These are phyloP conservation scores for Ceratonia siliqua DNA, from an alignment of 306 rosid genomes.

Conservation along the genomic window DNA sequence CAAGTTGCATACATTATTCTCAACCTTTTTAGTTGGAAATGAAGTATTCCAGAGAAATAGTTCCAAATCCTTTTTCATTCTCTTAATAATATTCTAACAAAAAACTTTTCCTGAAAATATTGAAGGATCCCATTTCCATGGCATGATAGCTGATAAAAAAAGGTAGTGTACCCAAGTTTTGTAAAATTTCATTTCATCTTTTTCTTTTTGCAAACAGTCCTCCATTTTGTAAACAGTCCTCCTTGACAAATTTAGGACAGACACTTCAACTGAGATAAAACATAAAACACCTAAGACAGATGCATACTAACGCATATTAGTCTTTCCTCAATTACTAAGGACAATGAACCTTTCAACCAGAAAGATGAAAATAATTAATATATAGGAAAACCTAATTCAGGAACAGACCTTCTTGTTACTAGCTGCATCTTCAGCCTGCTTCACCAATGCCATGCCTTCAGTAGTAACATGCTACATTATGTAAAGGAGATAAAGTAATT, in stretches of 20 bases:
- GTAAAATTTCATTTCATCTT: background rate
- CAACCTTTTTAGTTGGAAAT: conserved; percentile 6
- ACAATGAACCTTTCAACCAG: background rate
- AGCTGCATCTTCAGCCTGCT: conserved; percentile 95
- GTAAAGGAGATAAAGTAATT: conserved; percentile 32
- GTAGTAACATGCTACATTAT: conserved; percentile 79
- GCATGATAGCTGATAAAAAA: background rate
- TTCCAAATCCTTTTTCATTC: background rate
- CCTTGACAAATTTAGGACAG: background rate
- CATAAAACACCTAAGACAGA: background rate
- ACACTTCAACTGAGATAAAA: background rate
- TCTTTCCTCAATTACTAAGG: background rate
- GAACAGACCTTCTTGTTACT: conserved; percentile 73
- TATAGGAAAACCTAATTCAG: background rate
- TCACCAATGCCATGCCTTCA: conserved; percentile 87
- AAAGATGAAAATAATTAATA: background rate
- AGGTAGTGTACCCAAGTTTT: background rate
- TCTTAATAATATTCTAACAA: background rate
- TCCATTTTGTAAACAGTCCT: background rate
- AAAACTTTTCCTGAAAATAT: background rate
- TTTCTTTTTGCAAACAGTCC: background rate
- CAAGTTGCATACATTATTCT: background rate
- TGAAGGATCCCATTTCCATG: background rate
- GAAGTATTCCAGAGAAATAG: background rate
- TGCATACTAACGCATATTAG: background rate